These are phyloP conservation scores for Ophiosphaerella herpotricha DNA, from an alignment of 2,329 filamentous ascomycete species.

Conservation along the genomic window DNA sequence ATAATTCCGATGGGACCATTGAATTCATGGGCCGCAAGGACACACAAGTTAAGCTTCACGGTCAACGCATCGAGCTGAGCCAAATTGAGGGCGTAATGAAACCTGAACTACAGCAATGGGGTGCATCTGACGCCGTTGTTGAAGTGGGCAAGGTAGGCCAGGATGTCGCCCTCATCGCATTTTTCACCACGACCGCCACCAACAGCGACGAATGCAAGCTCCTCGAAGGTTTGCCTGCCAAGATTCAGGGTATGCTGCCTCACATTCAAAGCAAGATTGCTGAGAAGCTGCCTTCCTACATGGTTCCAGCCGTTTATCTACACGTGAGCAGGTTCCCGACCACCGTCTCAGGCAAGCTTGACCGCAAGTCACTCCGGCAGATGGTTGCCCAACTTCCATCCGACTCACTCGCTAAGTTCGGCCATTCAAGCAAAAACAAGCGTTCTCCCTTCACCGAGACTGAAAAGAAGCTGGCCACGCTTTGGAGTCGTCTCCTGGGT, in stretches of 20 bases:
- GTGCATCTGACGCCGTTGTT: slow-evolving; percentile 10
- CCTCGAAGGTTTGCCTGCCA: too few relatives aligned
- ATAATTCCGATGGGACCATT: slow-evolving; percentile 11
- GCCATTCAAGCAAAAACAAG: too few relatives aligned
- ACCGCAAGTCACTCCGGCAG: slow-evolving; percentile 6
- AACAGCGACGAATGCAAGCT: slow-evolving; percentile 6
- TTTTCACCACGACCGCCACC: slow-evolving; percentile 12
- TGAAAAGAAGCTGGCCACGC: slow-evolving; percentile 5
- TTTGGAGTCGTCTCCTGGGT: slow-evolving; percentile 2
- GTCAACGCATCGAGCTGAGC: slow-evolving; percentile 48
- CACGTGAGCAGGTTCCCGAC: slow-evolving; percentile 44
- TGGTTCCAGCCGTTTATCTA: slow-evolving; percentile 49
- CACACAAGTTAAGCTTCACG: slow-evolving; percentile 39
- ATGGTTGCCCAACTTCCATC: neutral
- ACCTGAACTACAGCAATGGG: slow-evolving; percentile 8
- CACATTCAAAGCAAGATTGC: slow-evolving; percentile 9
- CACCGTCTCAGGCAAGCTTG: slow-evolving; percentile 42
- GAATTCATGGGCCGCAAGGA: slow-evolving; percentile 21
- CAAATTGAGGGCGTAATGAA: slow-evolving; percentile 31
- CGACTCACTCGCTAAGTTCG: too few relatives aligned
- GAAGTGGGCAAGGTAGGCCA: slow-evolving; percentile 18
- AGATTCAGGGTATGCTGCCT: slow-evolving; percentile 6
- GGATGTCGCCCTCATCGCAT: slow-evolving; percentile 15
- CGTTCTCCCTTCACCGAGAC: too few relatives aligned
- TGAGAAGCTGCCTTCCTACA: slow-evolving; percentile 39